phyloP scores from a whole-genome alignment of 768 basidiomycete species.

The Lyophyllum semitale region DNA sequence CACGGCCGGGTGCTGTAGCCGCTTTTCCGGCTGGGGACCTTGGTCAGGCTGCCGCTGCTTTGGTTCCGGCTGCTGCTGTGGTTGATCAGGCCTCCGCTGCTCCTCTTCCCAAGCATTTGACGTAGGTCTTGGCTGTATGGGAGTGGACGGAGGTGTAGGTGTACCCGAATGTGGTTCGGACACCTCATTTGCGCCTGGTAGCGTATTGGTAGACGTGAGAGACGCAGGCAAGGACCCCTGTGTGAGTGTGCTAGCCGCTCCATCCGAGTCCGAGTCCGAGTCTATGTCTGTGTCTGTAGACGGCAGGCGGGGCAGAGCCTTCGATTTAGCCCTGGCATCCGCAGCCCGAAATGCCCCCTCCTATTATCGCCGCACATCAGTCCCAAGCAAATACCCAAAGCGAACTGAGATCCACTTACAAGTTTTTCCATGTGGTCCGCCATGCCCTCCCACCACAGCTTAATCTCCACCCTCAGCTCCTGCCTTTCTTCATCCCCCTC shows the following conservation, averaged over 20 bases:
- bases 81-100: too few relatives aligned
- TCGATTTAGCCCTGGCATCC: slow-evolving; percentile 38
- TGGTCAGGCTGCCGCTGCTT: slow-evolving; percentile 28
- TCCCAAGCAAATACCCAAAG: not conserved
- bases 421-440: slow-evolving; percentile 61
- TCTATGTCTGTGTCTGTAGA: slow-evolving; percentile 55
- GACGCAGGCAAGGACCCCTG: too few relatives aligned
- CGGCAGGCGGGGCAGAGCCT: slow-evolving; percentile 61
- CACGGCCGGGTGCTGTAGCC: not conserved
- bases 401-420: slow-evolving; percentile 36
- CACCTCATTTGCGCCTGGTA: not conserved
- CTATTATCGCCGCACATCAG: slow-evolving; percentile 27
- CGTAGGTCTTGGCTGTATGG: slow-evolving; percentile 17
- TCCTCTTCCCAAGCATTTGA: slow-evolving; percentile 7
- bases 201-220: too few relatives aligned
- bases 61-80: slow-evolving; percentile 16
- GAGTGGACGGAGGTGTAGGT: slow-evolving; percentile 12
- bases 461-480: slow-evolving; percentile 59
- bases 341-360: slow-evolving; percentile 40
- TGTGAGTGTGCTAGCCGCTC: too few relatives aligned
- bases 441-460: slow-evolving; percentile 66
- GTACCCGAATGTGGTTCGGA: not conserved
- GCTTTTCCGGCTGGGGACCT: not conserved
- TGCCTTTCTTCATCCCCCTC: slow-evolving; percentile 45
- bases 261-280: too few relatives aligned